Evolutionary conservation across 768 basidiomycete genomes (phyloP).

Genomic region (Nidularia sp.): DNA sequence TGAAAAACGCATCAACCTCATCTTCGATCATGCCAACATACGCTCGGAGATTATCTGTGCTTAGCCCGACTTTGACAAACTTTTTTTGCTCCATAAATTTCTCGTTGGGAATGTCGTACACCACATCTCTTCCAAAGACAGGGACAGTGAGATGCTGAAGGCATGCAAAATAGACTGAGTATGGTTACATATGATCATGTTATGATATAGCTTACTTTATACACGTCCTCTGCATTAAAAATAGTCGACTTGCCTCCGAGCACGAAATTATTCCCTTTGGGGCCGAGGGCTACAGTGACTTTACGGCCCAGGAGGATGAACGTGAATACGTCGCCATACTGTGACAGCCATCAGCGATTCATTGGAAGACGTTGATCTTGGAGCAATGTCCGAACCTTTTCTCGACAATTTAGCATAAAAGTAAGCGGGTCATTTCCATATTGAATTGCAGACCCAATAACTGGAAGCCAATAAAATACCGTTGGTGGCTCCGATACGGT

Average conservation of each 20-base stretch:
- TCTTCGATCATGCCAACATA: conserved; percentile 82
- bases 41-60: conserved; percentile 83
- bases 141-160: conserved; percentile 85
- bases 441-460: conserved; percentile 81
- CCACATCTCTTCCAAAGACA: conserved; percentile 95
- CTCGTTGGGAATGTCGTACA: conserved; percentile 96
- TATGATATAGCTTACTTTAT: conserved; percentile 53
- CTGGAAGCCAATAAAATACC: conserved; percentile 91
- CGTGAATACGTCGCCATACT: conserved; percentile 98
- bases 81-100: conserved; percentile 99
- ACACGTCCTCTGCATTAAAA: conserved; percentile 95
- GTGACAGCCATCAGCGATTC: neutral
- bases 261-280: conserved; percentile 91
- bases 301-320: conserved; percentile 87
- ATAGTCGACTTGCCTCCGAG: conserved; percentile 91
- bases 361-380: neutral
- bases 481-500: conserved; percentile 76
- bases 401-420: conserved; percentile 76
- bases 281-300: conserved; percentile 86
- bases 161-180: too few species aligned
- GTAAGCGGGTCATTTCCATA: conserved; percentile 93
- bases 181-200: conserved; percentile 3
- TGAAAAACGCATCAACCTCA: conserved; percentile 70
- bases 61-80: conserved; percentile 95
- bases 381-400: conserved; percentile 59